These are phyloP conservation scores for Trametes hirsuta DNA, from an alignment of 1,284 basidiomycete genomes.

Conservation along the genomic window DNA sequence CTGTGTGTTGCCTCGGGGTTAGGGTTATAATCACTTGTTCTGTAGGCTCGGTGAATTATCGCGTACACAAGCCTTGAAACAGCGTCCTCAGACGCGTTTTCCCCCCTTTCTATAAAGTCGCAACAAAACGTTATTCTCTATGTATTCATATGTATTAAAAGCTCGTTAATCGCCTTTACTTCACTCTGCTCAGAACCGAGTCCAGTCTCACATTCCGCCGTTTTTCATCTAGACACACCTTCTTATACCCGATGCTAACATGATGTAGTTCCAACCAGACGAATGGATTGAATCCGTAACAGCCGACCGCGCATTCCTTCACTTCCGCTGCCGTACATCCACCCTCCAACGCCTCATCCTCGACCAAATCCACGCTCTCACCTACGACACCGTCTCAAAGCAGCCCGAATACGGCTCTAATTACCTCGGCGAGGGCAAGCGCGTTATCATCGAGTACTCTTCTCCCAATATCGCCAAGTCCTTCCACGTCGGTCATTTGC, in stretches of 20 bases:
- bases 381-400: slow-evolving; percentile 57
- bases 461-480: slow-evolving; percentile 99
- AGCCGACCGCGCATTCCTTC: slow-evolving; percentile 81
- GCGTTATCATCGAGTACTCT: slow-evolving; percentile 86
- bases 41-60: too few relatives aligned
- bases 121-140: too few relatives aligned
- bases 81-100: too few relatives aligned
- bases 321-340: slow-evolving; percentile 75
- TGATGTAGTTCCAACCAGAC: slow-evolving; percentile 65
- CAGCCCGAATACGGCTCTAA: slow-evolving; percentile 77
- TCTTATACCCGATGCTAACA: not conserved
- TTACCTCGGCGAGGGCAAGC: slow-evolving; percentile 79
- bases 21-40: too few relatives aligned
- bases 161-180: too few relatives aligned
- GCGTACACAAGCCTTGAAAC: too few relatives aligned
- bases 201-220: too few relatives aligned
- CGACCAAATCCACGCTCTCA: slow-evolving; percentile 79
- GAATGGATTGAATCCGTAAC: slow-evolving; percentile 69
- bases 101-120: too few relatives aligned
- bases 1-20: too few relatives aligned
- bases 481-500: slow-evolving; percentile 97
- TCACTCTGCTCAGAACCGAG: too few relatives aligned
- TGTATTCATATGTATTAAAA: too few relatives aligned
- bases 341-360: slow-evolving; percentile 82
- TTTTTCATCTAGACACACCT: not conserved